Evolutionary conservation across 805 yeast species (phyloP), one percentile per base, ranked within the genome.

Genomic region (Cyberlindnera japonica): DNA sequence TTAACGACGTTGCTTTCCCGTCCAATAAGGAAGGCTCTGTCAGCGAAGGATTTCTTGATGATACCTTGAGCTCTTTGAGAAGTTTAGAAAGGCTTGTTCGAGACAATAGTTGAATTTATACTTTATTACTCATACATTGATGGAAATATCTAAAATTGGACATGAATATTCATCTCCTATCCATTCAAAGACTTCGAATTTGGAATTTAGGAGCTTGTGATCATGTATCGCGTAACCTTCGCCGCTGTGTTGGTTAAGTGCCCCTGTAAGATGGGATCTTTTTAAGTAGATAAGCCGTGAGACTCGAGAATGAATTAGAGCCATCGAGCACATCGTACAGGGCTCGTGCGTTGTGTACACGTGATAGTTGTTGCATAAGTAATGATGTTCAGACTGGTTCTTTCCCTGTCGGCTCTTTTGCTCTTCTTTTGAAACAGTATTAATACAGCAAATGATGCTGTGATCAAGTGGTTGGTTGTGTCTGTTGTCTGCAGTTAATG

Each of bases 311-410:
- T 93, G 99, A 10, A 90, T 81, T 29, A 93, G 67, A 0, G 98
- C 98, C 99, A 93, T 93, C 6, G 86, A 66, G 56, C 99, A 93
- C 97, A 91, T 93, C 0, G 87, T 76, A 55, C 99, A 93, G 0
- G 99, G 99, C 60, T 93, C 99, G 58, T 89, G 95, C 0, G 96
- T 83, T 1, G 95, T 84, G 56, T 84, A 88, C 0, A 93, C 88
- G 45, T 85, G 80, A 49, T 79, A 72, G 39, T 81, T 75, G 25
- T 82, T 74, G 57, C 98, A 90, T 3, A 93, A 69, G 55, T 93
- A 93, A 22, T 53, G 51, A 32, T 37, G 46, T 30, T 38, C 42
- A 5, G 30, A 26, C 1, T 42, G 41, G 3, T 35, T 35, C 16
- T 32, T 29, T n/a, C 40, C 41, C 8, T 41, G 26, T 49, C 83